Evolutionary conservation across 73 alveolate species (phyloP), one percentile per base, ranked within the genome.

Genomic region (Paramecium pentaurelia): DNA sequence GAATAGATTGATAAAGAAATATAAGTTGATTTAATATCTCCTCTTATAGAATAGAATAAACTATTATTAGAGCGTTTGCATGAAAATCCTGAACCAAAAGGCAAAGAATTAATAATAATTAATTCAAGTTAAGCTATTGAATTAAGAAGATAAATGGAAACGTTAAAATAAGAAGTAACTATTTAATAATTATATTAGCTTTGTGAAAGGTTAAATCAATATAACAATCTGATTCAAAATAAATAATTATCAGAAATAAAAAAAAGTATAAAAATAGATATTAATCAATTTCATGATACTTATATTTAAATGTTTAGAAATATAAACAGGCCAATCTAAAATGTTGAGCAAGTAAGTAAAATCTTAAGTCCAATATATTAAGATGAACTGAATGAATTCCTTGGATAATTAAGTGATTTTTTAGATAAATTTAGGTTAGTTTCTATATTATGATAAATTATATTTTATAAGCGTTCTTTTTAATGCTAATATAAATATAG

Each of bases 301-400:
- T 73, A 73, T 11, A 20, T 73, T n/a, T 37, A 73, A 73, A 73
- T 73, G 87, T 73, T 73, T 44, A 37, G 34, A 14, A 37, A 34
- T 73, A 73, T 73, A 5, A 73, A 73, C 16, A 73, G 87, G 14
- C 64, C 60, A 12, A 73, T 73, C 16, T 28, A 71, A 71, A 34
- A 71, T 30, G 86, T 71, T 71, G 58, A 71, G 28, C 32, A 71
- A 30, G 40, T 73, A 30, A 44, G 87, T 12, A 73, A n/a, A 73
- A 73, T 73, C 16, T 73, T 73, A 73, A 73, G 87, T 73, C 87
- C 87, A 36, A 73, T 73, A 73, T 73, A 20, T 16, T 37, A n/a
- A 73, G 60, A 73, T 0, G 87, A 34, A 22, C 27, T 73, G 11
- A 73, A 73, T 18, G 87, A 73, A 37, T 73, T 73, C 20, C 87